Conservation (phyloP, 78 protist genomes). For the Dictyostelium brefeldianum region DNA sequence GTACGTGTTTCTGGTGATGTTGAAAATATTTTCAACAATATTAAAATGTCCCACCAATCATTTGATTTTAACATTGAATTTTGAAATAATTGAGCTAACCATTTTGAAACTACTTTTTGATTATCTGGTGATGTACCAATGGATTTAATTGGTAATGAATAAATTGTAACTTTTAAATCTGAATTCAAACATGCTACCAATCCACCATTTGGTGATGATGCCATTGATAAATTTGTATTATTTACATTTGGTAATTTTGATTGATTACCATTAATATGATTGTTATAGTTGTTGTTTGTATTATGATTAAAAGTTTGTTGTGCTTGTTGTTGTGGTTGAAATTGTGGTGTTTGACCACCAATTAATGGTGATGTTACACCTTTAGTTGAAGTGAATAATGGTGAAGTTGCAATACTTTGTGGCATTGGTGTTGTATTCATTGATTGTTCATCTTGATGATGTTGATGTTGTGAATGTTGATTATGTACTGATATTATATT, state of each 20-base stretch:
- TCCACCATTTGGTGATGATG: slow-evolving; percentile 66
- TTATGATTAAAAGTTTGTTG: neutral
- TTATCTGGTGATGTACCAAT: neutral
- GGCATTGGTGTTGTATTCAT: neutral
- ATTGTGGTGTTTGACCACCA: neutral
- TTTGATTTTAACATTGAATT: slow-evolving; percentile 29
- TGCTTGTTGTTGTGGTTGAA: neutral
- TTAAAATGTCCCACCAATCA: slow-evolving; percentile 78
- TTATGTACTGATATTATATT: neutral
- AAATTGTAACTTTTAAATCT: slow-evolving; percentile 8
- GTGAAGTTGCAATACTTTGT: neutral
- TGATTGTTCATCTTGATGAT: neutral
- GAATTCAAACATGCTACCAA: slow-evolving; percentile 36
- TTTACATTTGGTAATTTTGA: neutral
- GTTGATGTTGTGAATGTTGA: neutral
- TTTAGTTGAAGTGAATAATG: neutral
- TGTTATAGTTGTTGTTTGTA: neutral
- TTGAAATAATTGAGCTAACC: slow-evolving; percentile 53
- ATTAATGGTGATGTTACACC: neutral
- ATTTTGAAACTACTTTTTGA: slow-evolving; percentile 25
- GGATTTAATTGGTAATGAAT: slow-evolving; percentile 18
- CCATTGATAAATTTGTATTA: slow-evolving; percentile 9
- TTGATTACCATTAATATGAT: neutral
- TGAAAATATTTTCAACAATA: slow-evolving; percentile 32
- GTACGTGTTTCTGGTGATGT: neutral